Percentiles rank a stretch among this genome's conserved stretches.
phyloP scores from a whole-genome alignment of 768 basidiomycete species.

The Termitomyces sp. region DNA sequence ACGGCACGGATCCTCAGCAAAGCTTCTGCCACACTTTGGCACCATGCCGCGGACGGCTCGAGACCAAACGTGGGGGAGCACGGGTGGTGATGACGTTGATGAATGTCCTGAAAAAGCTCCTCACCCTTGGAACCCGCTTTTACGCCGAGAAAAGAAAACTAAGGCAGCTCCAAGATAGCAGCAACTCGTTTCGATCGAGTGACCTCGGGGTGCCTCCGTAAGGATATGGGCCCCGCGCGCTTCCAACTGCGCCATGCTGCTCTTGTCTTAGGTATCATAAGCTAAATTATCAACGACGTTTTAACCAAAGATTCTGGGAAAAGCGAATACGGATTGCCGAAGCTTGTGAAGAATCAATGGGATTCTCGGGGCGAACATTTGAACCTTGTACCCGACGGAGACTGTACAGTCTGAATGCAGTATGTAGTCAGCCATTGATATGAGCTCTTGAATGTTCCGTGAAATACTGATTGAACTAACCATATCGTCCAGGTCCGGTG shows the following conservation, averaged over 20 bases:
- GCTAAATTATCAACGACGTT: no score
- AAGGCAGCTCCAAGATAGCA: slow-evolving; percentile 3
- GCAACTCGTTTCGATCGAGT: slow-evolving; percentile 18
- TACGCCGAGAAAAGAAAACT: no score
- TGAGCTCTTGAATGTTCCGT: not conserved
- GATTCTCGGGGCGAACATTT: not conserved
- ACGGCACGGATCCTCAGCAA: no score
- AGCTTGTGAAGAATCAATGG: no score
- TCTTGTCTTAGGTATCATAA: not conserved
- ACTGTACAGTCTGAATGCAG: not conserved
- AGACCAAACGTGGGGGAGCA: no score
- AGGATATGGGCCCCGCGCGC: slow-evolving; percentile 14
- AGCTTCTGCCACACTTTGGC: no score
- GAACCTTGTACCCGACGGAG: not conserved
- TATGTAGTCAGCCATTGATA: not conserved
- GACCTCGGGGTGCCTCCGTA: slow-evolving; percentile 13
- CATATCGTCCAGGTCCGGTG: not conserved
- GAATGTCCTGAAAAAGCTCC: no score
- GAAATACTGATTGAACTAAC: not conserved
- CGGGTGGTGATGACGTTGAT: no score
- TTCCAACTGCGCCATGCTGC: slow-evolving; percentile 20
- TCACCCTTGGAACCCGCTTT: no score
- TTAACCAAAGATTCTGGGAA: no score
- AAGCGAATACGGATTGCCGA: no score
- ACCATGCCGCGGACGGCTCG: no score